Evolutionary conservation across 306 rosid genomes (phyloP).

Genomic region (Elaeagnus macrophylla): DNA sequence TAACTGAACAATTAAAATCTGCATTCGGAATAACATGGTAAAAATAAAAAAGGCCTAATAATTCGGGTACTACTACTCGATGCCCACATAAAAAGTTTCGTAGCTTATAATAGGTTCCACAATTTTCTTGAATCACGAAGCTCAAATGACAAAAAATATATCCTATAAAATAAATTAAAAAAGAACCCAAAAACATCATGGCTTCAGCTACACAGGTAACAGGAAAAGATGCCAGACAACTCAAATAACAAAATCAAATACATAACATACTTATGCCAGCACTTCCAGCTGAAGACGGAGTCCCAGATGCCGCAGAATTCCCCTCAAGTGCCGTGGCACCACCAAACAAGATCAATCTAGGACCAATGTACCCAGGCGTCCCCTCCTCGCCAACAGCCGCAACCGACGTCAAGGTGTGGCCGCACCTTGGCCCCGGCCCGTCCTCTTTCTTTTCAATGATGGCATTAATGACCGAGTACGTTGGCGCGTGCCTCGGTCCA

Average conservation of each 20-base stretch:
- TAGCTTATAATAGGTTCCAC: not conserved
- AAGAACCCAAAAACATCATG: not conserved
- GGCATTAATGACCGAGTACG: conserved; percentile 84
- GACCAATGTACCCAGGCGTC: conserved; percentile 85
- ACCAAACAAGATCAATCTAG: conserved; percentile 81
- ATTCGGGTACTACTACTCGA: not conserved
- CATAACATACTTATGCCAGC: conserved; percentile 86
- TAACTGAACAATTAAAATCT: not conserved
- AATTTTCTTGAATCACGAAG: not conserved
- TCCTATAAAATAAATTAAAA: no score
- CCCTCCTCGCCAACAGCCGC: conserved; percentile 96
- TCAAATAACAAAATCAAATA: not conserved
- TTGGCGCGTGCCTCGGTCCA: conserved; percentile 91
- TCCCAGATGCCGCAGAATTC: conserved; percentile 87
- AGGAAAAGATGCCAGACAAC: not conserved
- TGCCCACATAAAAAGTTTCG: not conserved
- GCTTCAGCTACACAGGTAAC: not conserved
- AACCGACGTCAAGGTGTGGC: conserved; percentile 95
- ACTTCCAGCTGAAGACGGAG: conserved; percentile 96
- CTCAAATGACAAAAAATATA: not conserved
- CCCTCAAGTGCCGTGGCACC: conserved; percentile 99
- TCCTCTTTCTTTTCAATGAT: conserved; percentile 91
- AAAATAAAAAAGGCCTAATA: not conserved
- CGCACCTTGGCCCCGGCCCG: conserved; percentile 96
- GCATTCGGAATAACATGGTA: not conserved